These are phyloP conservation scores for Fusarium gaditjirri DNA, from an alignment of 2,329 filamentous ascomycete genomes.

Conservation along the genomic window DNA sequence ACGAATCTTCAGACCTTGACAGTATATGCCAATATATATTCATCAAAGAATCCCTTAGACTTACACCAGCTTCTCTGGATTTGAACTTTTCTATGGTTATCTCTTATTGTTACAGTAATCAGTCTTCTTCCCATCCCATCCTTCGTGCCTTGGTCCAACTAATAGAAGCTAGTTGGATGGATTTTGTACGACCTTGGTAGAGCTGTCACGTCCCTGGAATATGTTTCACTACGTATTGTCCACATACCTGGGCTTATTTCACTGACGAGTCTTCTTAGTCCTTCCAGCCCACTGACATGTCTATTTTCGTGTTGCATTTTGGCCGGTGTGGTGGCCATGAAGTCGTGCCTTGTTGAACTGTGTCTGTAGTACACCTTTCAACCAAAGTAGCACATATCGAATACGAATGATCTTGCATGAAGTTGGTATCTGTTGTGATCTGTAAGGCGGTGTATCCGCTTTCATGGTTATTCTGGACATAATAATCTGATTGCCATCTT, in stretches of 20 bases:
- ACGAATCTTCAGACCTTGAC: neutral
- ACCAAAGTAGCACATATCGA: neutral
- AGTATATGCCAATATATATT: neutral
- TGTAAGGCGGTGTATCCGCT: neutral
- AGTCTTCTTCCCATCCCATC: neutral
- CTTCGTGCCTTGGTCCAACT: too few relatives aligned
- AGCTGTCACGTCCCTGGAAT: neutral
- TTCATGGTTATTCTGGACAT: slow-evolving; percentile 2
- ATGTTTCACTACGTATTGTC: slow-evolving; percentile 7
- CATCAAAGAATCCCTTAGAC: neutral
- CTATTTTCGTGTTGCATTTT: neutral
- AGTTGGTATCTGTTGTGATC: neutral
- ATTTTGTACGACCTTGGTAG: neutral
- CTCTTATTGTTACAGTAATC: neutral
- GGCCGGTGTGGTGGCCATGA: neutral
- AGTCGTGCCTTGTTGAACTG: neutral
- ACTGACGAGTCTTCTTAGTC: neutral
- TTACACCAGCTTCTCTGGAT: neutral
- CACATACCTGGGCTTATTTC: neutral
- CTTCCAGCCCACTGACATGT: neutral
- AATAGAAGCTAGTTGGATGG: neutral
- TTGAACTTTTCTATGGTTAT: neutral
- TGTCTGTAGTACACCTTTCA: neutral
- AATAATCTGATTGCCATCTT: neutral
- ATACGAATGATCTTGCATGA: slow-evolving; percentile 13